A percentile compares a stretch with the other conserved stretches of the same genome.
Evolutionary conservation across 2,329 filamentous ascomycete species (phyloP).

Genomic region (Tolypocladium pustulatum): DNA sequence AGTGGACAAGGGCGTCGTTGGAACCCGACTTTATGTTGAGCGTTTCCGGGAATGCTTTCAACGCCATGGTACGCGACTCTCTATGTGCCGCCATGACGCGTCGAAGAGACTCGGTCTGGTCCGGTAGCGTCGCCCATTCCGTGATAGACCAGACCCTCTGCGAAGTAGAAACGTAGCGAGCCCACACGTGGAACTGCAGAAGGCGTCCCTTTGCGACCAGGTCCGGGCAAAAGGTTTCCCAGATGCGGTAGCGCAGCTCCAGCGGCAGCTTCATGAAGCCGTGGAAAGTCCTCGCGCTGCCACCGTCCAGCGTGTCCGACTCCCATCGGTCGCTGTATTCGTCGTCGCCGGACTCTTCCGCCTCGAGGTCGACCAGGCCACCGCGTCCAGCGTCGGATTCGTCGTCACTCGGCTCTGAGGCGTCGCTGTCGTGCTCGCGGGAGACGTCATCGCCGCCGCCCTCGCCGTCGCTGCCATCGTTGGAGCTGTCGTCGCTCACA

Average conservation of each 20-base stretch:
- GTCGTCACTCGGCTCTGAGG: not conserved
- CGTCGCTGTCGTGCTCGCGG: not conserved
- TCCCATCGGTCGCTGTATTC: not conserved
- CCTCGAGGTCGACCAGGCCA: conserved; percentile 7
- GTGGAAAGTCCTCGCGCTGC: conserved; percentile 8
- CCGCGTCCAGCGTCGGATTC: not conserved
- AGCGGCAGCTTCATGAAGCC: conserved; percentile 17
- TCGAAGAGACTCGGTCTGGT: conserved; percentile 18
- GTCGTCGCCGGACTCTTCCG: conserved; percentile 2
- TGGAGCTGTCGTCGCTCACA: not conserved
- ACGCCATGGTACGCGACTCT: conserved; percentile 24
- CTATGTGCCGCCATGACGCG: conserved; percentile 20
- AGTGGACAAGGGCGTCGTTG: conserved; percentile 15
- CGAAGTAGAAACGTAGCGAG: not conserved
- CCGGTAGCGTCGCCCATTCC: conserved; percentile 12
- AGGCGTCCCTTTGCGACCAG: conserved; percentile 12
- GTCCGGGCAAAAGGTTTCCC: conserved; percentile 21
- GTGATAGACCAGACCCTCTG: conserved; percentile 8
- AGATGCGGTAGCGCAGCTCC: conserved; percentile 22
- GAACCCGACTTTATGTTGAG: conserved; percentile 15
- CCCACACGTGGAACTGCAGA: conserved; percentile 5
- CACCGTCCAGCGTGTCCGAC: not conserved
- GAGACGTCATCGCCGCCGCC: not conserved
- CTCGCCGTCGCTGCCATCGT: conserved; percentile 2
- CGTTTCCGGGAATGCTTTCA: conserved; percentile 19